Conservation (phyloP, 1,284 basidiomycete species). For the Farysia itapuensis region DNA sequence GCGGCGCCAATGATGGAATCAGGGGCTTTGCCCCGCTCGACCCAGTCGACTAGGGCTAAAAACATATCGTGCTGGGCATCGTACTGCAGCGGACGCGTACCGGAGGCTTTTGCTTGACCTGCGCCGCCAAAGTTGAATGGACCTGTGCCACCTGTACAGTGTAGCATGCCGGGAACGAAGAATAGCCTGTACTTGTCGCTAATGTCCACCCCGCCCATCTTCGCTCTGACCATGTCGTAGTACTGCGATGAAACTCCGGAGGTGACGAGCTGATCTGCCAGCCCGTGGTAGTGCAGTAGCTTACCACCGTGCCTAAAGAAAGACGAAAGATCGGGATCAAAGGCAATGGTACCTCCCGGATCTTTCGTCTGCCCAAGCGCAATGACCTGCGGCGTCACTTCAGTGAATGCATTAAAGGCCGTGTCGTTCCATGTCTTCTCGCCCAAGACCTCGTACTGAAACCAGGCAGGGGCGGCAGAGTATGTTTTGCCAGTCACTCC, state of each 20-base stretch:
- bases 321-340: constrained; percentile 47
- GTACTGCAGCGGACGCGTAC: constrained; percentile 31
- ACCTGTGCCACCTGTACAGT: constrained; percentile 56
- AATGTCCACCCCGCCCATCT: constrained; percentile 19
- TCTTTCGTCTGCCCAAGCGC: constrained; percentile 11
- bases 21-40: constrained; percentile 61
- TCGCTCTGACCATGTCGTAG: constrained; percentile 58
- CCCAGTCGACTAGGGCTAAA: constrained; percentile 62
- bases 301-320: constrained; percentile 56
- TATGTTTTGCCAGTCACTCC: constrained; percentile 17
- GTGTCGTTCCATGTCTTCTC: constrained; percentile 3
- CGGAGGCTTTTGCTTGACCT: constrained; percentile 14
- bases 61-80: constrained; percentile 60
- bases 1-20: constrained; percentile 56
- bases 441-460: constrained; percentile 31
- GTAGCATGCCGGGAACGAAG: constrained; percentile 63
- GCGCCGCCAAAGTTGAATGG: constrained; percentile 43
- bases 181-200: constrained; percentile 62
- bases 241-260: constrained; percentile 60
- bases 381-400: constrained; percentile 21
- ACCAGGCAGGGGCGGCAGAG: constrained; percentile 17
- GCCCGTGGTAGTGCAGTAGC: constrained; percentile 59
- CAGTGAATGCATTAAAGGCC: constrained; percentile 12
- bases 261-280: constrained; percentile 60
- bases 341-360: constrained; percentile 23